phyloP scores from a whole-genome alignment of 2,329 filamentous ascomycete species.

The Clonostachys sp. region DNA sequence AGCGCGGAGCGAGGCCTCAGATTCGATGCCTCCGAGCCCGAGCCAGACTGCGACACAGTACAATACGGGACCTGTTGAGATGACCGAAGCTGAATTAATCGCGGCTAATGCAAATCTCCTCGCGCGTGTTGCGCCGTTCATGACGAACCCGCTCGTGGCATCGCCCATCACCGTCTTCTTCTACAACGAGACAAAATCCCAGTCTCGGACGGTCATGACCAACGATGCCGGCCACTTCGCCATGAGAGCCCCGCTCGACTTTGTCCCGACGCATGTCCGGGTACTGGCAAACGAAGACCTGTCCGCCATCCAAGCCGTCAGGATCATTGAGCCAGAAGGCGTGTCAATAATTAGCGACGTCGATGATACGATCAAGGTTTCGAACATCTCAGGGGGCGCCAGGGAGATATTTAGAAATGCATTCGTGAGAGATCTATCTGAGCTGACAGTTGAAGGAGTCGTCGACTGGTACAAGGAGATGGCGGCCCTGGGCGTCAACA shows the following conservation, averaged over 20 bases:
- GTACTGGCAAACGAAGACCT: conserved; percentile 83
- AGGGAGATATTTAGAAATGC: conserved; percentile 96
- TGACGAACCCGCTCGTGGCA: conserved; percentile 75
- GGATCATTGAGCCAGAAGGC: conserved; percentile 71
- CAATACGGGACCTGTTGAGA: conserved; percentile 36
- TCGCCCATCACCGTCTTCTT: conserved; percentile 89
- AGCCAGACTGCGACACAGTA: conserved; percentile 27
- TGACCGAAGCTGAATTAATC: conserved; percentile 71
- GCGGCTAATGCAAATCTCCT: conserved; percentile 84
- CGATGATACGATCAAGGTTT: conserved; percentile 95
- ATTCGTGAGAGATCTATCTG: conserved; percentile 79
- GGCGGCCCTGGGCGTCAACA: conserved; percentile 72
- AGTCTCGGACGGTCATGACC: conserved; percentile 79
- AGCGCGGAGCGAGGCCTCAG: conserved; percentile 24
- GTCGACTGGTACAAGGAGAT: conserved; percentile 82
- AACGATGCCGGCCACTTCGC: conserved; percentile 87
- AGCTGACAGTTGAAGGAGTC: conserved; percentile 82
- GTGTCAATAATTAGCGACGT: conserved; percentile 96
- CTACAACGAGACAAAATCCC: conserved; percentile 79
- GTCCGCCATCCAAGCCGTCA: conserved; percentile 74
- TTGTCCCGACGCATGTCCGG: conserved; percentile 83
- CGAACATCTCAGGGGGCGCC: conserved; percentile 80
- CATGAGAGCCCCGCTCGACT: conserved; percentile 75
- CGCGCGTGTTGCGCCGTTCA: conserved; percentile 81
- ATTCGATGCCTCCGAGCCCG: conserved; percentile 38